A percentile compares a stretch with the other conserved stretches of the same genome.
phyloP scores from a whole-genome alignment of 2,329 filamentous ascomycete genomes.

The Cercospora sp. region DNA sequence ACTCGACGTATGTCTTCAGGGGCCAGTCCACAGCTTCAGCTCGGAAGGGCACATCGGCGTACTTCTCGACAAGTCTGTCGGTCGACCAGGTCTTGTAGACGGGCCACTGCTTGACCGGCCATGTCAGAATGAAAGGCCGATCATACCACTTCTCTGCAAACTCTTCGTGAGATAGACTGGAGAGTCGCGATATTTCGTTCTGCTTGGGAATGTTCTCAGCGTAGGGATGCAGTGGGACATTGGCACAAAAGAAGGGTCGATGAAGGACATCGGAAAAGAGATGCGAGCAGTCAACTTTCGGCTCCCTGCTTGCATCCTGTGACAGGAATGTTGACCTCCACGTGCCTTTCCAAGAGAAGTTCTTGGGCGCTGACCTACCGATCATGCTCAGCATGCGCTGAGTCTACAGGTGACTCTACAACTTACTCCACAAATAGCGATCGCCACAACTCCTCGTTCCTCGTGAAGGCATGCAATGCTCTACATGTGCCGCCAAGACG shows the following conservation, averaged over 20 bases:
- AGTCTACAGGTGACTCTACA: conserved; percentile 10
- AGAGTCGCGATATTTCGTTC: conserved; percentile 72
- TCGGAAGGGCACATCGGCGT: conserved; percentile 69
- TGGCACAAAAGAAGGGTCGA: conserved; percentile 84
- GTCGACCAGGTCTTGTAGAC: conserved; percentile 73
- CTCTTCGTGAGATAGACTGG: conserved; percentile 67
- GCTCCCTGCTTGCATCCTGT: conserved; percentile 54
- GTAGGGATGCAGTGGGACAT: conserved; percentile 68
- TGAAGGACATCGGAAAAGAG: conserved; percentile 90
- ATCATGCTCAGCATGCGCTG: conserved; percentile 32
- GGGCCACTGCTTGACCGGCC: conserved; percentile 79
- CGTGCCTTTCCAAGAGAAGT: conserved; percentile 72
- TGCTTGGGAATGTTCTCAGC: conserved; percentile 66
- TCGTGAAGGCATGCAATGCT: conserved; percentile 81
- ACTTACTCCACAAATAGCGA: conserved; percentile 80
- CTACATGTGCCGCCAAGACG: conserved; percentile 75
- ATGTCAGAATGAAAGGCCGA: conserved; percentile 81
- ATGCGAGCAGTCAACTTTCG: conserved; percentile 68
- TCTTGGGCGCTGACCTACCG: conserved; percentile 46
- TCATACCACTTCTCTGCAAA: conserved; percentile 76
- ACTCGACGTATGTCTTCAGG: conserved; percentile 74
- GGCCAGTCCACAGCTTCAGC: conserved; percentile 95
- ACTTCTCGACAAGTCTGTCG: conserved; percentile 63
- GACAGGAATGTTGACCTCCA: conserved; percentile 80
- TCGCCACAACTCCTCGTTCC: conserved; percentile 88